phyloP scores from a whole-genome alignment of 768 basidiomycete species.

The Cystofilobasidium macerans region DNA sequence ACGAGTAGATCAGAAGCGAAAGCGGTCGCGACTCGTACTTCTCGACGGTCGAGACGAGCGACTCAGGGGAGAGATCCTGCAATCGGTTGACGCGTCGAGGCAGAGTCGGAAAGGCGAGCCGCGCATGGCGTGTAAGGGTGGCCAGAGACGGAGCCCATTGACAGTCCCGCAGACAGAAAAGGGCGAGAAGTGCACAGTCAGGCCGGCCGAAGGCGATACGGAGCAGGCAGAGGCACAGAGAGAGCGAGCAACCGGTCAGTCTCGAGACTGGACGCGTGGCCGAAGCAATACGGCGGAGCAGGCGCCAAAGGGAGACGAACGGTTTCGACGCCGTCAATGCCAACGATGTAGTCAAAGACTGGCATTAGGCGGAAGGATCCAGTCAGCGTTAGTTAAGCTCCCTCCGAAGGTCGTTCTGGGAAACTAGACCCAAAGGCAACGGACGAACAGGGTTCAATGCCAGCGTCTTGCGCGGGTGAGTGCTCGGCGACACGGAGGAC shows the following conservation, averaged over 20 bases:
- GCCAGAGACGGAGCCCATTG: no score
- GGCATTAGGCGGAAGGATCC: background rate
- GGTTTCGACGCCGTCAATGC: conserved; percentile 59
- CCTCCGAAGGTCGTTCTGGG: background rate
- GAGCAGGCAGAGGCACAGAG: background rate
- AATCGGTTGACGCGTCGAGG: background rate
- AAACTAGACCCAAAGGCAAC: background rate
- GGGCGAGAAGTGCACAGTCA: no score
- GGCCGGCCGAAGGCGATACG: no score
- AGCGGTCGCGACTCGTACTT: conserved; percentile 60
- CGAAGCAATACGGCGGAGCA: background rate
- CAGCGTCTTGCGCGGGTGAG: conserved; percentile 76
- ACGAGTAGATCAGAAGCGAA: conserved; percentile 70
- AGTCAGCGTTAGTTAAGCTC: no score
- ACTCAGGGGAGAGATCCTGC: conserved; percentile 50
- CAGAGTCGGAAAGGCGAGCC: conserved; percentile 39
- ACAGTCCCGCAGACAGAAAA: no score
- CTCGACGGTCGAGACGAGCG: conserved; percentile 71
- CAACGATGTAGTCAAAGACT: conserved; percentile 90
- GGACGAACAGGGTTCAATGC: conserved; percentile 56
- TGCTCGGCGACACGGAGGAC: conserved; percentile 78
- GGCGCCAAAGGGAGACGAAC: conserved; percentile 20
- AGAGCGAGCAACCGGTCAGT: background rate
- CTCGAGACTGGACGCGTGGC: background rate
- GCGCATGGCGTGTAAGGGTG: no score